A percentile compares a stretch with the other conserved stretches of the same genome.
These are phyloP conservation scores for Septoria linicola DNA, from an alignment of 2,329 filamentous ascomycete genomes.

Conservation along the genomic window DNA sequence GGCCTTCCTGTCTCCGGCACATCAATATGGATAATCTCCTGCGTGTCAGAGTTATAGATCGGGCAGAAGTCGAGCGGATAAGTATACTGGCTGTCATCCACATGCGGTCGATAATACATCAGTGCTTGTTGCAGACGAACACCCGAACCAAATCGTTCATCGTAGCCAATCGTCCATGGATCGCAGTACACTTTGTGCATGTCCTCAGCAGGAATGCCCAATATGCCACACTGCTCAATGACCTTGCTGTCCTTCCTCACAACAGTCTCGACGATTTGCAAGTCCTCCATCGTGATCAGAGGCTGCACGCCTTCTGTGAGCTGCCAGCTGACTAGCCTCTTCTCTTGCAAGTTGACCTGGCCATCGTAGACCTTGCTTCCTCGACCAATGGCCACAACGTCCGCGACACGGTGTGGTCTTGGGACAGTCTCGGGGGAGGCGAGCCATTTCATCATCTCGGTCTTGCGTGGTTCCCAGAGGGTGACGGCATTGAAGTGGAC, in stretches of 20 bases:
- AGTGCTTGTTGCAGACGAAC: constrained; percentile 85
- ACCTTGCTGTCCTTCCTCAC: constrained; percentile 77
- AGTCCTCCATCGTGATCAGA: constrained; percentile 88
- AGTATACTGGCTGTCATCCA: constrained; percentile 86
- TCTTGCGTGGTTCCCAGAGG: constrained; percentile 80
- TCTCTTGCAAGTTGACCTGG: constrained; percentile 68
- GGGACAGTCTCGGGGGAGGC: constrained; percentile 60
- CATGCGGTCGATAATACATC: constrained; percentile 88
- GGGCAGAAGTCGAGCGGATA: constrained; percentile 93
- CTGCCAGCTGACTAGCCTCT: constrained; percentile 71
- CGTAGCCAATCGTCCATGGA: constrained; percentile 93
- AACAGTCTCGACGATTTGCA: constrained; percentile 74
- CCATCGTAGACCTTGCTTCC: constrained; percentile 82
- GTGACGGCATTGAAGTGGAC: constrained; percentile 86
- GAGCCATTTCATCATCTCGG: constrained; percentile 78
- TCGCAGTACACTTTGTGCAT: constrained; percentile 98
- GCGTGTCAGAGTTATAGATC: constrained; percentile 79
- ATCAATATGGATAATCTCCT: constrained; percentile 78
- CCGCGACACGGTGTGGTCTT: constrained; percentile 70
- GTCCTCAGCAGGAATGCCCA: constrained; percentile 75
- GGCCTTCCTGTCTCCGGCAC: constrained; percentile 75
- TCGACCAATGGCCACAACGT: constrained; percentile 77
- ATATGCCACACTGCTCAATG: constrained; percentile 82
- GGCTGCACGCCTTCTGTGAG: constrained; percentile 75
- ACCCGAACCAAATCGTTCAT: constrained; percentile 78